These are phyloP conservation scores for Bryopsis sp. DNA, from an alignment of 139 green algal species.

Conservation along the genomic window DNA sequence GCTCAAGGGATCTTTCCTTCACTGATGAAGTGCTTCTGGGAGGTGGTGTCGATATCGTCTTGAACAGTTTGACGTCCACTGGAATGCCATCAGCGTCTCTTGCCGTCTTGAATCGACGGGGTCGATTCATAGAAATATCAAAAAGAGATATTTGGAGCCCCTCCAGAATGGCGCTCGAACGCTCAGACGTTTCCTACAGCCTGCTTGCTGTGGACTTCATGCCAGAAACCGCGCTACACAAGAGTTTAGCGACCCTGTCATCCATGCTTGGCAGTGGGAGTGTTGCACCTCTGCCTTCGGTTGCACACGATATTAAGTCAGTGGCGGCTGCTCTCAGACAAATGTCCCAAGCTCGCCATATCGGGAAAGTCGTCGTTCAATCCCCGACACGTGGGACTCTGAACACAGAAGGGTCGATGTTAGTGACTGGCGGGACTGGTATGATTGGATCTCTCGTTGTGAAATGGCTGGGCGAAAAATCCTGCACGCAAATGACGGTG, in stretches of 20 bases:
- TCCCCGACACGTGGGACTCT: neutral
- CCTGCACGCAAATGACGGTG: slow-evolving; percentile 27
- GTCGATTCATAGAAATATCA: slow-evolving; percentile 68
- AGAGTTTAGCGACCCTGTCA: slow-evolving; percentile 24
- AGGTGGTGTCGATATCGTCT: slow-evolving; percentile 40
- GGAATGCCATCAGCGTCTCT: slow-evolving; percentile 66
- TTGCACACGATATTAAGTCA: slow-evolving; percentile 25
- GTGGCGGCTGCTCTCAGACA: slow-evolving; percentile 54
- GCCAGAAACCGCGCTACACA: slow-evolving; percentile 35
- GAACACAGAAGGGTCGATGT: slow-evolving; percentile 15
- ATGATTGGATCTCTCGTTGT: slow-evolving; percentile 51
- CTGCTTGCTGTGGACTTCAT: slow-evolving; percentile 83
- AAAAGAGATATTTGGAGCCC: slow-evolving; percentile 77
- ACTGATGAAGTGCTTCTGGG: neutral
- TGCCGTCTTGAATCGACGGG: slow-evolving; percentile 35
- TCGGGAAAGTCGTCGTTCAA: slow-evolving; percentile 73
- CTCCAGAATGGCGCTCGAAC: slow-evolving; percentile 44
- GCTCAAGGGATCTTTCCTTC: slow-evolving; percentile 25
- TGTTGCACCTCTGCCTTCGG: slow-evolving; percentile 29
- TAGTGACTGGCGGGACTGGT: slow-evolving; percentile 65
- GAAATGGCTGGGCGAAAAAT: slow-evolving; percentile 42
- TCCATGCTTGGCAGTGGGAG: slow-evolving; percentile 21
- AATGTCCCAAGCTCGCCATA: slow-evolving; percentile 71
- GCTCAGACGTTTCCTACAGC: slow-evolving; percentile 61
- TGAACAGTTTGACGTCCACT: slow-evolving; percentile 74